Percentiles rank a stretch among this genome's conserved stretches.
Evolutionary conservation across 2,329 filamentous ascomycete genomes (phyloP).

Genomic region (Davidsoniella eucalypti): DNA sequence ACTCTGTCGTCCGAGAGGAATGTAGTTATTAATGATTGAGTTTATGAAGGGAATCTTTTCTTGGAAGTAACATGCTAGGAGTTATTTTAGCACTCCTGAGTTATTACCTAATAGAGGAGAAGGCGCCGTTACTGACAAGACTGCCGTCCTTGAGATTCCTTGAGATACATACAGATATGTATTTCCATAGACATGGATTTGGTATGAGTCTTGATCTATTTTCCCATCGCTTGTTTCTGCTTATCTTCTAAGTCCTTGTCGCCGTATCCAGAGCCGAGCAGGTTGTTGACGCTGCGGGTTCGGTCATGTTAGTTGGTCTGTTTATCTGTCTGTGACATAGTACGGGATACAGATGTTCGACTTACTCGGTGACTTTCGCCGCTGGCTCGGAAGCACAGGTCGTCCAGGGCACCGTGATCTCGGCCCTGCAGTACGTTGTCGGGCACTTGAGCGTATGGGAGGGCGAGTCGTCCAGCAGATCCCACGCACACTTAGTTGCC

Average conservation of each 20-base stretch:
- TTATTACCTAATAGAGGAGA: too few relatives aligned
- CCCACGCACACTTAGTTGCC: conserved; percentile 38
- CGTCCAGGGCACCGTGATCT: conserved; percentile 41
- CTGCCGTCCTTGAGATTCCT: too few relatives aligned
- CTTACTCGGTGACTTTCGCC: conserved; percentile 5
- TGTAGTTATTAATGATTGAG: too few relatives aligned
- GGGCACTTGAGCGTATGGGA: conserved; percentile 39
- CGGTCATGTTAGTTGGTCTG: neutral
- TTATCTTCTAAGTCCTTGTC: conserved; percentile 34
- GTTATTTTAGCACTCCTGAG: too few relatives aligned
- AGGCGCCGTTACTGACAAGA: too few relatives aligned
- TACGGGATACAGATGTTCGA: neutral
- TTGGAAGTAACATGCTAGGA: too few relatives aligned
- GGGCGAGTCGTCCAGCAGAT: conserved; percentile 35
- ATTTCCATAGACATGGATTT: too few relatives aligned
- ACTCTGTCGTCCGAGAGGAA: too few relatives aligned
- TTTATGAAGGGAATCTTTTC: too few relatives aligned
- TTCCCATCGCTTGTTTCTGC: too few relatives aligned
- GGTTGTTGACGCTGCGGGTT: conserved; percentile 10
- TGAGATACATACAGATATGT: too few relatives aligned
- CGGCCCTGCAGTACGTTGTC: conserved; percentile 24
- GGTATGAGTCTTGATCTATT: too few relatives aligned
- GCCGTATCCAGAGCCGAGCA: conserved; percentile 39
- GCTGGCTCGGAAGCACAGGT: conserved; percentile 25
- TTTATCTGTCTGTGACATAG: neutral